Base-by-base conservation (phyloP, 345 rosid species). In the Rhizophora apiculata region DNA sequence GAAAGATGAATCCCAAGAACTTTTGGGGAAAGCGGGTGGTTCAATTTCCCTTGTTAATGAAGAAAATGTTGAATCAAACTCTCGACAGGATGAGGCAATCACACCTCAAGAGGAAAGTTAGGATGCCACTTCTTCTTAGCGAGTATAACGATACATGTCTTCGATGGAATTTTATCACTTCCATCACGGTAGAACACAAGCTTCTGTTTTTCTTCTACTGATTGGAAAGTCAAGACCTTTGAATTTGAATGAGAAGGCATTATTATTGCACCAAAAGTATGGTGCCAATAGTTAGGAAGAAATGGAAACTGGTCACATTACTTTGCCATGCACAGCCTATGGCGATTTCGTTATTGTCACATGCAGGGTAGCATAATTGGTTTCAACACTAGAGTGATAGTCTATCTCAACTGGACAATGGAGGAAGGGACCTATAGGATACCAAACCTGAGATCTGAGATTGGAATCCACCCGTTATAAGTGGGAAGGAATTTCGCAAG, bases 1-100 rank as follows among this genome's bases (percentile, higher is more conserved):
- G 67, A 72, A 63, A 30, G 69, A 70, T 49, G 78, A 80, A 62
- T 48, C 75, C 8, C 74, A 57, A 54, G 54, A 74, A 27, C 72
- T 63, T 69, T 54, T 39, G 20, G 64, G 69, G 20, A 52, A 0
- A 39, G 62, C 24, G 0, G 67, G 60, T 76, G 32, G 63, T 73
- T 73, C 74, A 15, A 46, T 62, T 71, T 65, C 73, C 30, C 54
- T 69, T 5, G 46, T 36, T 3, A 62, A 55, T 48, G 85, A 83
- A 75, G 75, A 70, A 70, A 72, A 68, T 62, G 52, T 46, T 24
- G 80, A 76, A 59, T 67, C 71, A 15, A 37, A 61, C 67, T 39
- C 62, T 21, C 0, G 0, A 6, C 62, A 31, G 46, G 64, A 62
- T 9, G 77, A 64, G 63, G 56, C 54, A 53, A 49, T 52, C 8